Evolutionary conservation across 2,329 filamentous ascomycete genomes (phyloP), one percentile per base, ranked within the genome.

Genomic region (Metarhizium rileyi): DNA sequence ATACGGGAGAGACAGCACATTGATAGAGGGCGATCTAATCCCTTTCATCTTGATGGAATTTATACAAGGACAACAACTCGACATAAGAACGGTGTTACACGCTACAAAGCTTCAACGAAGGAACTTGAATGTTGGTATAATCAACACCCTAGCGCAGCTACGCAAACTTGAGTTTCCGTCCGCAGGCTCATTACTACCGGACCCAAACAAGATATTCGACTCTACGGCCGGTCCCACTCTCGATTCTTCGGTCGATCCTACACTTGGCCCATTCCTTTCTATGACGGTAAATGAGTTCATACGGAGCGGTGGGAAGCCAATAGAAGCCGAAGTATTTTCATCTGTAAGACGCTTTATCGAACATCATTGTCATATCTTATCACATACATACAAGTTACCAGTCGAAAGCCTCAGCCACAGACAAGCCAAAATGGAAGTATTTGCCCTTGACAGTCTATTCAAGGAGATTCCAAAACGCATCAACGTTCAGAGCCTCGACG

Each of bases 81-180:
- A 57, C 35, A 52, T 55, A 9, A 44, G 47, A 25, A 50, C 53
- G 22, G 36, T 58, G 2, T 23, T 52, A 8, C 20, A 48, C 12
- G 45, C 50, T 5, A 36, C 44, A 10, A 38, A 54, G 40, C 43
- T 51, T 22, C 47, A 53, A 16, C 38, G 54, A 42, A 50, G 35
- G 23, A 27, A 42, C 9, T 55, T 63, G 47, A 61, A 54, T 50
- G 54, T 27, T 43, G 52, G 59, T 40, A 49, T 62, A 9, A 55
- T 61, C 23, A 57, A 59, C 46, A 54, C 61, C 26, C 47, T 62
- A 9, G 52, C 55, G 4, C 49, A 64, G 45, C 53, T 63, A 22
- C 48, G 56, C 20, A 33, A 45, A 25, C 55, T 58, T 3, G 53
- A 55, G 44, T 62, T 63, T 45, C 46, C 53, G n/a, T 33, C 22